These are phyloP conservation scores for Cryptococcus maquisensis DNA, from an alignment of 1,284 basidiomycete species.

Conservation along the genomic window DNA sequence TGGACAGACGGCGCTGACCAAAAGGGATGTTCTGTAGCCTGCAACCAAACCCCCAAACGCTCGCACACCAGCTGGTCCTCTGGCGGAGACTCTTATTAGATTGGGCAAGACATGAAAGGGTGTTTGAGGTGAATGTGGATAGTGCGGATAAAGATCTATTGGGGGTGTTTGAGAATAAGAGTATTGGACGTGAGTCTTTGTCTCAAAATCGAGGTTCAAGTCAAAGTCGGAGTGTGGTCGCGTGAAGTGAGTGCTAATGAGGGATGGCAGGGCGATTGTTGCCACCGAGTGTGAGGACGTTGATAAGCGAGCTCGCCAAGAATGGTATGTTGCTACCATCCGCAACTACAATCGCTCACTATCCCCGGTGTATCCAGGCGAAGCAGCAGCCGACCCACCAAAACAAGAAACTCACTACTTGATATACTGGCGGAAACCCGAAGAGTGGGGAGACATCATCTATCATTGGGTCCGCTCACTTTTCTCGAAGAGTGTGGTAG, in stretches of 20 bases:
- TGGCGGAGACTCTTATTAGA: slow-evolving; percentile 51
- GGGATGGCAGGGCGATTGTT: slow-evolving; percentile 29
- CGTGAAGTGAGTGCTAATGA: background rate
- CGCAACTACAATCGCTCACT: too few relatives aligned
- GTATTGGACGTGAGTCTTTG: slow-evolving; percentile 40
- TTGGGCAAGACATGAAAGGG: slow-evolving; percentile 47
- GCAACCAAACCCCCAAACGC: slow-evolving; percentile 53
- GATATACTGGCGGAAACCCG: slow-evolving; percentile 54
- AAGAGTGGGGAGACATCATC: slow-evolving; percentile 54
- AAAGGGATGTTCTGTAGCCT: slow-evolving; percentile 25
- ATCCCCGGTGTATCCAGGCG: too few relatives aligned
- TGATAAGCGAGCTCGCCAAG: slow-evolving; percentile 39
- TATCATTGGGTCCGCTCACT: slow-evolving; percentile 52
- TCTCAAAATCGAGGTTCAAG: background rate
- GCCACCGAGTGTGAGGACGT: slow-evolving; percentile 24
- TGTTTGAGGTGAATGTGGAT: slow-evolving; percentile 48
- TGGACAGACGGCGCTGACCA: too few relatives aligned
- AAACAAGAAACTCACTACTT: slow-evolving; percentile 43
- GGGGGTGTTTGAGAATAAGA: slow-evolving; percentile 44
- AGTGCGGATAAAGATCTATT: slow-evolving; percentile 17
- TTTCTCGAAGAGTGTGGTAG: background rate
- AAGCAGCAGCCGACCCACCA: slow-evolving; percentile 43
- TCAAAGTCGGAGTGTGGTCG: too few relatives aligned
- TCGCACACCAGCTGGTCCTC: slow-evolving; percentile 49
- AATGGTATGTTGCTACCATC: slow-evolving; percentile 31